Conservation (phyloP, 257 asterid genomes). For the Paulownia fortunei region DNA sequence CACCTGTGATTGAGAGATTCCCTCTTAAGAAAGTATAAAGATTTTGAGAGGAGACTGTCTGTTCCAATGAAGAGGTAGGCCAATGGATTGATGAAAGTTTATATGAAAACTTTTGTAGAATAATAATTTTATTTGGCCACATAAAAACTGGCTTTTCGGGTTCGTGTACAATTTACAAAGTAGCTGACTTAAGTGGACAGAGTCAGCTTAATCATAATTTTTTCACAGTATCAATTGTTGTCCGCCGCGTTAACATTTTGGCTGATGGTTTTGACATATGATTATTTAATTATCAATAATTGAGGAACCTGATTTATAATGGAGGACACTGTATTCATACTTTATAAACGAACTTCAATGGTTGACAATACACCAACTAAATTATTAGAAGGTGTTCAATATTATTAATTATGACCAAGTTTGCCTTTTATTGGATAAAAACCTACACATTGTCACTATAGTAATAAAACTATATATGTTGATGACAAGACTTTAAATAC, state of each 20-base stretch:
- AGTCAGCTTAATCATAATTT: conserved; percentile 37
- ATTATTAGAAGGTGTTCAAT: background rate
- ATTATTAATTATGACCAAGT: too few species aligned
- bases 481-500: background rate
- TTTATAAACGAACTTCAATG: background rate
- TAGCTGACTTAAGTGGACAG: conserved; percentile 32
- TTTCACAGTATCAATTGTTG: background rate
- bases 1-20: background rate
- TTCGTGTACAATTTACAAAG: background rate
- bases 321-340: background rate
- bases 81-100: conserved; percentile 16
- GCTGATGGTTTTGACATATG: conserved; percentile 14
- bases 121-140: background rate
- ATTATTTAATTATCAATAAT: conserved; percentile 18
- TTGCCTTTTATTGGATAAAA: background rate
- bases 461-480: background rate
- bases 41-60: background rate
- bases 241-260: conserved; percentile 30
- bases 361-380: background rate
- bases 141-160: conserved; percentile 16
- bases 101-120: background rate
- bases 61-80: conserved; percentile 2
- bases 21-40: background rate
- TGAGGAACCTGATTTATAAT: conserved; percentile 2
- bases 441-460: too few species aligned